A percentile compares a stretch with the other conserved stretches of the same genome.
phyloP scores from a whole-genome alignment of 345 rosid genomes.

The Arabis alpina region DNA sequence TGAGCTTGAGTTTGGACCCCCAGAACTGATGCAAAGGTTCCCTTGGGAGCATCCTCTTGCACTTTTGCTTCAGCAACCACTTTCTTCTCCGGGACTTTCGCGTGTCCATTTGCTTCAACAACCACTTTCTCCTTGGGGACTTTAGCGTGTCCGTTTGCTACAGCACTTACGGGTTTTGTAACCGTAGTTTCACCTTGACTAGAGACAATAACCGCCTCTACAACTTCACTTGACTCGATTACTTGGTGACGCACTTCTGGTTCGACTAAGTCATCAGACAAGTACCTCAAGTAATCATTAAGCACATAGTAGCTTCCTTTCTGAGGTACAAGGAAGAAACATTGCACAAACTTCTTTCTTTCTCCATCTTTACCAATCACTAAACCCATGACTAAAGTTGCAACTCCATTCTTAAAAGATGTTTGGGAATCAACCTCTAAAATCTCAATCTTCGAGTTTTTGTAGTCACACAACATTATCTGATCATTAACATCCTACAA shows the following conservation, averaged over 20 bases:
- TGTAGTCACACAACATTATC: constrained; percentile 59
- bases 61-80: constrained; percentile 23
- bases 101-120: constrained; percentile 21
- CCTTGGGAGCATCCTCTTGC: constrained; percentile 30
- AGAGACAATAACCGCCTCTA: constrained; percentile 17
- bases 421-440: constrained; percentile 65
- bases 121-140: not conserved
- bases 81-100: not conserved
- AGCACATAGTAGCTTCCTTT: constrained; percentile 67
- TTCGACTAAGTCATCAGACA: constrained; percentile 45
- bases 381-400: constrained; percentile 70
- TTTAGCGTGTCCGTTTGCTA: constrained; percentile 12
- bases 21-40: constrained; percentile 36
- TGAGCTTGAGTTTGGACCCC: constrained; percentile 28
- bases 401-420: constrained; percentile 54
- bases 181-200: constrained; percentile 12
- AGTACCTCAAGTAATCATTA: constrained; percentile 70
- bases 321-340: constrained; percentile 80
- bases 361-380: constrained; percentile 54
- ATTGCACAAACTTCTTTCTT: constrained; percentile 56
- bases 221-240: not conserved
- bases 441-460: constrained; percentile 58
- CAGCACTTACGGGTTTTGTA: not conserved
- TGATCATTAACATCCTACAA: constrained; percentile 70
- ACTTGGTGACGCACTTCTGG: constrained; percentile 38